Conservation (phyloP, 2,329 filamentous ascomycete genomes). For the Colletotrichum sp. region DNA sequence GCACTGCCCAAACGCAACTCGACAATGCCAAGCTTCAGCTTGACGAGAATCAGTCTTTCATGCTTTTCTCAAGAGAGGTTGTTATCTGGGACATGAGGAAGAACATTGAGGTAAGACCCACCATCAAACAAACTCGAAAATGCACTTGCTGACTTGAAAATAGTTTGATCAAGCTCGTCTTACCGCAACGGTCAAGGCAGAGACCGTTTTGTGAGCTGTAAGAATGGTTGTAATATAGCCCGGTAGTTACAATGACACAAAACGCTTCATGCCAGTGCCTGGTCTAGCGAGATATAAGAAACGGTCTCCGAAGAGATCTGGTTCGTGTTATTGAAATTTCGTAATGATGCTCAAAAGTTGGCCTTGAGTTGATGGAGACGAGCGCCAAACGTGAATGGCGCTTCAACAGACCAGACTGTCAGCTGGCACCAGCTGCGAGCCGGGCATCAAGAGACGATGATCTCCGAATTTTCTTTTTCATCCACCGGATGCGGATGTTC, state of each 20-base stretch:
- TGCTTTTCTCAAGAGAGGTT: neutral
- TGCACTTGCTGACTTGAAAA: neutral
- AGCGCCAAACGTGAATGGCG: neutral
- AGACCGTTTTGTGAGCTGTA: neutral
- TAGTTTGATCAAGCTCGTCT: neutral
- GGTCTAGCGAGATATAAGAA: neutral
- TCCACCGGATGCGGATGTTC: too few species aligned
- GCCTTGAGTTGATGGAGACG: neutral
- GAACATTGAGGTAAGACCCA: neutral
- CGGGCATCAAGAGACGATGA: too few species aligned
- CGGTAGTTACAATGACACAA: neutral
- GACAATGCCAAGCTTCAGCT: neutral
- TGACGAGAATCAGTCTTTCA: slow-evolving; percentile 5
- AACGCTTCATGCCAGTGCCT: neutral
- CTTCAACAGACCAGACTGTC: too few species aligned
- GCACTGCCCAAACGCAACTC: neutral
- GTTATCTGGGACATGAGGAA: neutral
- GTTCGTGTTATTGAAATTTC: neutral
- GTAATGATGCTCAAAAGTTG: neutral
- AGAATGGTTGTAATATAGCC: neutral
- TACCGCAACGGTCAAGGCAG: neutral
- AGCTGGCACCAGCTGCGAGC: too few species aligned
- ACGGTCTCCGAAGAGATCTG: neutral
- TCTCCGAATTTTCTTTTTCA: too few species aligned
- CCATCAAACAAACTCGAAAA: neutral